phyloP scores from a whole-genome alignment of 331 rosid genomes.

The Rosa hybrid region DNA sequence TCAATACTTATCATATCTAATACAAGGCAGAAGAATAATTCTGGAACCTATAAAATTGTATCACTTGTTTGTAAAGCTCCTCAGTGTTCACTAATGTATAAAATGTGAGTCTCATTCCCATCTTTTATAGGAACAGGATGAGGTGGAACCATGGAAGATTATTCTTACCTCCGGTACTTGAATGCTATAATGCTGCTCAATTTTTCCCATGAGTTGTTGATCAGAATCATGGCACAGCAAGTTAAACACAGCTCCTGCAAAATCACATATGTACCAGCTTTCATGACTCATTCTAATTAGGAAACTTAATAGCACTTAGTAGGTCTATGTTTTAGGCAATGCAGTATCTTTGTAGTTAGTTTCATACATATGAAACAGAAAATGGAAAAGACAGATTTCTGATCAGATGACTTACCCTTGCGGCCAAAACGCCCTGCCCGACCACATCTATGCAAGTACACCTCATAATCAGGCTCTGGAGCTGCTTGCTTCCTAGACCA shows the following conservation, averaged over 20 bases:
- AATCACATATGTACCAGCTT: neutral
- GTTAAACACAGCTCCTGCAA: conserved; percentile 68
- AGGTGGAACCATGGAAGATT: neutral
- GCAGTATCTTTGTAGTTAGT: neutral
- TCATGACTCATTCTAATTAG: neutral
- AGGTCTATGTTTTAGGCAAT: neutral
- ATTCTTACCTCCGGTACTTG: conserved; percentile 45
- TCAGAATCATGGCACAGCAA: conserved; percentile 49
- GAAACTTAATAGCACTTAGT: neutral
- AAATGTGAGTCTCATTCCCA: neutral
- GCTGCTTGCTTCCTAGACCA: neutral
- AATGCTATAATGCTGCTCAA: conserved; percentile 52
- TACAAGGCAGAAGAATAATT: neutral
- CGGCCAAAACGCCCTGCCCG: conserved; percentile 79
- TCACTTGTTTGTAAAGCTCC: neutral
- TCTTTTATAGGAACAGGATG: neutral
- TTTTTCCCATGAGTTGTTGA: conserved; percentile 39
- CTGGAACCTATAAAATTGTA: neutral
- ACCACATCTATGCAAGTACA: conserved; percentile 72
- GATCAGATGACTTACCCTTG: conserved; percentile 51
- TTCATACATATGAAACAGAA: neutral
- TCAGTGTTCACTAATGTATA: neutral
- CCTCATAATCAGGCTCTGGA: conserved; percentile 67
- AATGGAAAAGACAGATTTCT: neutral
- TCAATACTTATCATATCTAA: neutral